Conservation (phyloP, 1,284 basidiomycete genomes). For the Coniferiporia weirii region DNA sequence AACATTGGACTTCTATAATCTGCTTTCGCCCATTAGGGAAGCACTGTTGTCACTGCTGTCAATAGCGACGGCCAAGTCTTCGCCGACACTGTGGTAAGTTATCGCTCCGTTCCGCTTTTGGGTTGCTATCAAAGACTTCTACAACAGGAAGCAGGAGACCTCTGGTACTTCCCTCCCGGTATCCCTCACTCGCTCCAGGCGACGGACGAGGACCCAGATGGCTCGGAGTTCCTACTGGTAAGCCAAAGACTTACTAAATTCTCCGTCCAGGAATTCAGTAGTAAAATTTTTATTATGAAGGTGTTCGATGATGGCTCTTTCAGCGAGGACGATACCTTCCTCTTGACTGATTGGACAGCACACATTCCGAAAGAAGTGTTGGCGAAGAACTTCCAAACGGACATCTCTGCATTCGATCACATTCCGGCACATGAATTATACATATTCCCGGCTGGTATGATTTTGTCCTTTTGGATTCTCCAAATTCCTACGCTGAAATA, state of each 20-base stretch:
- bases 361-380: slow-evolving; percentile 61
- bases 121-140: slow-evolving; percentile 5
- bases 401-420: slow-evolving; percentile 48
- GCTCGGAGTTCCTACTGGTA: slow-evolving; percentile 67
- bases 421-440: slow-evolving; percentile 58
- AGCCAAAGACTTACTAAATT: slow-evolving; percentile 20
- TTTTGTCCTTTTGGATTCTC: neutral
- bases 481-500: slow-evolving; percentile 28
- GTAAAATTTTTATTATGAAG: slow-evolving; percentile 27
- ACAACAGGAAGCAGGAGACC: slow-evolving; percentile 30
- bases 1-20: slow-evolving; percentile 10
- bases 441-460: slow-evolving; percentile 57
- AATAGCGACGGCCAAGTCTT: slow-evolving; percentile 59
- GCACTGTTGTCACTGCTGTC: slow-evolving; percentile 56
- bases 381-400: slow-evolving; percentile 63
- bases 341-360: slow-evolving; percentile 62
- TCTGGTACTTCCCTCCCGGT: slow-evolving; percentile 68
- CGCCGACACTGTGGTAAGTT: slow-evolving; percentile 49
- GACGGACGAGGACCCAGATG: slow-evolving; percentile 46
- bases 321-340: slow-evolving; percentile 64
- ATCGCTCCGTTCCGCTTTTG: slow-evolving; percentile 27
- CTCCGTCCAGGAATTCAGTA: slow-evolving; percentile 2
- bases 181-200: slow-evolving; percentile 64
- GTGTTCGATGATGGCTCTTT: slow-evolving; percentile 63
- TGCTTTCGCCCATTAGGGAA: slow-evolving; percentile 38